phyloP scores from a whole-genome alignment of 441 rosid genomes.

The Pelargonium australe region DNA sequence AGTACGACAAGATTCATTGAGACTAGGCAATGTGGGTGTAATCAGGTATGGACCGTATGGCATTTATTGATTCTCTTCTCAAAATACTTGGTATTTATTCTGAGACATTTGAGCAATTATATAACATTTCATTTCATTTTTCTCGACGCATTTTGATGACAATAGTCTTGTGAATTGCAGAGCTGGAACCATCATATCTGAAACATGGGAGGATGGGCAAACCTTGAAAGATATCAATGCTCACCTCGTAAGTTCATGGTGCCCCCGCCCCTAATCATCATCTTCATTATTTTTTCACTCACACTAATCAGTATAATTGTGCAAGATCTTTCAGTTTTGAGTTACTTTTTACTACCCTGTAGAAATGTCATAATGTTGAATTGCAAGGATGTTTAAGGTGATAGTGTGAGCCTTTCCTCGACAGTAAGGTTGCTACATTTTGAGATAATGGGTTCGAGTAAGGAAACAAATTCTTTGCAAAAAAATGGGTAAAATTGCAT shows the following conservation, averaged over 20 bases:
- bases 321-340: neutral
- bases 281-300: no score
- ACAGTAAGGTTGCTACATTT: no score
- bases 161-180: conserved; percentile 40
- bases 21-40: conserved; percentile 95
- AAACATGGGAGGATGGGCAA: conserved; percentile 99
- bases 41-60: conserved; percentile 49
- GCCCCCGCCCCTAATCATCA: no score
- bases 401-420: no score
- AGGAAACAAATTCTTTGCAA: no score
- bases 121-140: conserved; percentile 5
- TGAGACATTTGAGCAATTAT: neutral
- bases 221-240: conserved; percentile 82
- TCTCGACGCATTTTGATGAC: conserved; percentile 2
- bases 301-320: no score
- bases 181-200: conserved; percentile 95
- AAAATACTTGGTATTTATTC: conserved; percentile 4
- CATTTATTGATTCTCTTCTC: conserved; percentile 1
- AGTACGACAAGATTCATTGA: conserved; percentile 89
- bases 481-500: no score
- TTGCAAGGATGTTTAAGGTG: no score
- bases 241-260: conserved; percentile 51
- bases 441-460: no score
- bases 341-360: neutral
- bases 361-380: neutral